A percentile compares a stretch with the other conserved stretches of the same genome.
Evolutionary conservation across 2,329 filamentous ascomycete species (phyloP).

Genomic region (Trichoderma endophyticum): DNA sequence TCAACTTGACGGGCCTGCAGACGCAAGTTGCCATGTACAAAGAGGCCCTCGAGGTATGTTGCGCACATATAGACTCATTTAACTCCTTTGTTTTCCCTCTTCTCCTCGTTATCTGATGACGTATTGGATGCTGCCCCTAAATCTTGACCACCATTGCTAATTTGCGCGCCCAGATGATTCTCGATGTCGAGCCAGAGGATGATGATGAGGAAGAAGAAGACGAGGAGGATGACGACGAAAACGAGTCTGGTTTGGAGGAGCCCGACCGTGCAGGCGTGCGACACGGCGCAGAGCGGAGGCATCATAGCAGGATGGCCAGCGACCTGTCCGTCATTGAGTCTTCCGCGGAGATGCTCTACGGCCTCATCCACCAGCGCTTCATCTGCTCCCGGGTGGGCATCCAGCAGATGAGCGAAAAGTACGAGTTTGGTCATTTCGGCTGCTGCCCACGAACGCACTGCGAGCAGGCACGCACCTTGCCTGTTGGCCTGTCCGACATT

Average conservation of each 20-base stretch:
- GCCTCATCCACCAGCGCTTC: slow-evolving; percentile 96
- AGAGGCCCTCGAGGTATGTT: slow-evolving; percentile 77
- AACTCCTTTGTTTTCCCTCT: background rate
- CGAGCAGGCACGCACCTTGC: slow-evolving; percentile 83
- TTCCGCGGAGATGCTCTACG: slow-evolving; percentile 96
- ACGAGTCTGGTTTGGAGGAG: slow-evolving; percentile 56
- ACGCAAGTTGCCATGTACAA: slow-evolving; percentile 98
- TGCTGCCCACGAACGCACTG: slow-evolving; percentile 93
- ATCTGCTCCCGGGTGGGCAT: slow-evolving; percentile 96
- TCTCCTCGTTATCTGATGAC: background rate
- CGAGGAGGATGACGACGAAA: slow-evolving; percentile 71
- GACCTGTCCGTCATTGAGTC: slow-evolving; percentile 95
- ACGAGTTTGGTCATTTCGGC: slow-evolving; percentile 94
- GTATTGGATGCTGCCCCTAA: background rate
- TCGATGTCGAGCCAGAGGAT: slow-evolving; percentile 96
- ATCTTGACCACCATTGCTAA: background rate
- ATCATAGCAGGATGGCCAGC: slow-evolving; percentile 80
- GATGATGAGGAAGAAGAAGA: slow-evolving; percentile 84
- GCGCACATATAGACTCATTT: background rate
- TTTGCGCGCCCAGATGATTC: slow-evolving; percentile 67
- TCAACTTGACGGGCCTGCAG: slow-evolving; percentile 94
- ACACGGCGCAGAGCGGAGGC: slow-evolving; percentile 64
- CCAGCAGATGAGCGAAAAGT: slow-evolving; percentile 99
- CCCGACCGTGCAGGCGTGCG: slow-evolving; percentile 52
- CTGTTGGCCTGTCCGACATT: slow-evolving; percentile 90